Evolutionary conservation across 1,139 yeast genomes (phyloP).

Genomic region (Candida smagusa): DNA sequence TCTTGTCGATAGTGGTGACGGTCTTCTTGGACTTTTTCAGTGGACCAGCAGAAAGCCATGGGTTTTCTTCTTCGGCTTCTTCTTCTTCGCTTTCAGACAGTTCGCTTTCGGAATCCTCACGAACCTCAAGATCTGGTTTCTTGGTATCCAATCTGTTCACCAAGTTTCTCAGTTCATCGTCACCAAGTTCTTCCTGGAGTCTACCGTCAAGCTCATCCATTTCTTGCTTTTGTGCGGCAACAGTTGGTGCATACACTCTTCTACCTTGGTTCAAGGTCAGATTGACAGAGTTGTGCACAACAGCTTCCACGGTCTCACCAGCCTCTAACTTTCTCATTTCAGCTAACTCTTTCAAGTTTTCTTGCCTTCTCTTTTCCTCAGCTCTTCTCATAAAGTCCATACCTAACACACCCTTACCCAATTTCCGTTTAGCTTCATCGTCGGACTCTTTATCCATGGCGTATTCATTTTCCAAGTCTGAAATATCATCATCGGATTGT

Average conservation of each 20-base stretch:
- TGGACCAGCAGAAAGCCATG: constrained; percentile 60
- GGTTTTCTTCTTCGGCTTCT: constrained; percentile 47
- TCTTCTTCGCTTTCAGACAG: not conserved
- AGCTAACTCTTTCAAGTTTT: constrained; percentile 52
- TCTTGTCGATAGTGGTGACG: constrained; percentile 52
- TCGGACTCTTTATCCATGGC: constrained; percentile 31
- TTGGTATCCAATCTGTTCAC: constrained; percentile 32
- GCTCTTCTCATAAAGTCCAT: constrained; percentile 97
- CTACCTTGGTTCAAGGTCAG: constrained; percentile 71
- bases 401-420: constrained; percentile 84
- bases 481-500: constrained; percentile 44
- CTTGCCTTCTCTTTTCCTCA: constrained; percentile 57
- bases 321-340: constrained; percentile 45
- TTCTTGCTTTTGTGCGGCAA: constrained; percentile 42
- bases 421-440: constrained; percentile 29
- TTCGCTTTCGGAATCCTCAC: constrained; percentile 5
- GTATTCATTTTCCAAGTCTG: constrained; percentile 51
- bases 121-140: constrained; percentile 8
- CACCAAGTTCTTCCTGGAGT: constrained; percentile 48
- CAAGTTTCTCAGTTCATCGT: constrained; percentile 52
- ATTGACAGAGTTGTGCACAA: constrained; percentile 40
- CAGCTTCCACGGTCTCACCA: constrained; percentile 41
- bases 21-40: constrained; percentile 48
- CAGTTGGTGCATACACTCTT: constrained; percentile 75
- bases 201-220: constrained; percentile 39